Evolutionary conservation across 345 rosid species (phyloP).

Genomic region (Hirschfeldia incana): DNA sequence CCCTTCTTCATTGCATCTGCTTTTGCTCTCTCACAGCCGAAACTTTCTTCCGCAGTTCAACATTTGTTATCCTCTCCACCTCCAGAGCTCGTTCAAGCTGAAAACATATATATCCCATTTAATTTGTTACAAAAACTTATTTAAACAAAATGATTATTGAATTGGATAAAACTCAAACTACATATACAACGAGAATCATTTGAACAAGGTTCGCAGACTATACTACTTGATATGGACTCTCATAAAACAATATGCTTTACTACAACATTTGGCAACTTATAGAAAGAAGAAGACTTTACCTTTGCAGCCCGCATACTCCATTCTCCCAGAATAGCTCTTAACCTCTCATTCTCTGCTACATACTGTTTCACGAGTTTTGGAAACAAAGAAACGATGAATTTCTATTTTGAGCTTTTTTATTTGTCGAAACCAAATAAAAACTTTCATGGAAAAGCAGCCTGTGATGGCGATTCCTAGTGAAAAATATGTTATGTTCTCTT

Average conservation of each 20-base stretch:
- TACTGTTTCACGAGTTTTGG: slow-evolving; percentile 51
- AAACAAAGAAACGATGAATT: not conserved
- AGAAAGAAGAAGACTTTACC: slow-evolving; percentile 56
- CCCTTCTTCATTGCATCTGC: slow-evolving; percentile 9
- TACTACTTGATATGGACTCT: not conserved
- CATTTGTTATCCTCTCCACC: slow-evolving; percentile 71
- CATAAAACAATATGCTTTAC: too few relatives aligned
- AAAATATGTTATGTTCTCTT: not conserved
- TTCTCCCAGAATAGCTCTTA: slow-evolving; percentile 91
- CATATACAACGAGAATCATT: not conserved
- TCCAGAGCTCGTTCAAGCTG: slow-evolving; percentile 94
- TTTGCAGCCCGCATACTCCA: slow-evolving; percentile 96
- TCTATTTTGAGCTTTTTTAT: not conserved
- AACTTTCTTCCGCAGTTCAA: slow-evolving; percentile 73
- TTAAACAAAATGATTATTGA: not conserved
- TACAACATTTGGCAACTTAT: too few relatives aligned
- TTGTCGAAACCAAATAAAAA: not conserved
- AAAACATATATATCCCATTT: not conserved
- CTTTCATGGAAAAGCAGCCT: not conserved
- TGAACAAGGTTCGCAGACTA: not conserved
- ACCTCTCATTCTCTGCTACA: slow-evolving; percentile 90
- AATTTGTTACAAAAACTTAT: not conserved
- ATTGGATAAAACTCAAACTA: too few relatives aligned
- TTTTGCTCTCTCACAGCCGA: slow-evolving; percentile 20
- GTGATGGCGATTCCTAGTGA: not conserved